Base-by-base conservation (phyloP, 805 yeast species). In the Peterozyma xylosa region DNA sequence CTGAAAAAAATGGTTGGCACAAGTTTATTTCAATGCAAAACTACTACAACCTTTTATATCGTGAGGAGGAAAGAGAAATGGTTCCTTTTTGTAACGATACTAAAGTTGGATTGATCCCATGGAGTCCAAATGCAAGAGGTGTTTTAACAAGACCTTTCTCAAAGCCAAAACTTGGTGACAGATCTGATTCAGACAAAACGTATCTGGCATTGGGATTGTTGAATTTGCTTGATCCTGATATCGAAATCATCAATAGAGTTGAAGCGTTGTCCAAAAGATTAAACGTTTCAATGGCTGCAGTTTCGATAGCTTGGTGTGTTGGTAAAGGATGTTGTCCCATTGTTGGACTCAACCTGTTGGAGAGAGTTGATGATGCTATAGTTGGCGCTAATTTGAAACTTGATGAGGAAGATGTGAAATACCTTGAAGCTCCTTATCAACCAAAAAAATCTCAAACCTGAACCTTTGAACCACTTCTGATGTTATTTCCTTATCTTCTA, bases 11-110 rank as follows among this genome's bases (percentile, higher is more conserved):
- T 49, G 71, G 71, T 32, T 80, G 81, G 81, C 64, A 66, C 48
- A 78, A 76, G 54, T 81, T 81, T 49, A 67, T 80, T 42, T 64
- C 73, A 16, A 73, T 78, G 74, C 86, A 81, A 58, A 73, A 73
- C 49, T 71, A 62, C 54, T 76, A 78, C 58, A 79, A 77, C 52
- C 60, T 80, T 48, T 42, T 79, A 3, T 65, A 74, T 50, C 64
- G 87, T n/a, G 85, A 80, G 53, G 86, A 80, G 45, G 87, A 81
- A 55, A 60, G 78, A 14, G 86, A 81, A 54, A 63, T 78, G 70
- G 73, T 69, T 47, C 76, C 74, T 27, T 80, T 63, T 55, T 76
- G 82, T 48, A 60, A 72, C 16, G 64, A 62, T 39, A 70, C 71
- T 13, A 73, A 73, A 9, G 73, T 81, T 33, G 82, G 80, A 1